Evolutionary conservation across 2,329 filamentous ascomycete genomes (phyloP).

Genomic region (Blumeria graminis): DNA sequence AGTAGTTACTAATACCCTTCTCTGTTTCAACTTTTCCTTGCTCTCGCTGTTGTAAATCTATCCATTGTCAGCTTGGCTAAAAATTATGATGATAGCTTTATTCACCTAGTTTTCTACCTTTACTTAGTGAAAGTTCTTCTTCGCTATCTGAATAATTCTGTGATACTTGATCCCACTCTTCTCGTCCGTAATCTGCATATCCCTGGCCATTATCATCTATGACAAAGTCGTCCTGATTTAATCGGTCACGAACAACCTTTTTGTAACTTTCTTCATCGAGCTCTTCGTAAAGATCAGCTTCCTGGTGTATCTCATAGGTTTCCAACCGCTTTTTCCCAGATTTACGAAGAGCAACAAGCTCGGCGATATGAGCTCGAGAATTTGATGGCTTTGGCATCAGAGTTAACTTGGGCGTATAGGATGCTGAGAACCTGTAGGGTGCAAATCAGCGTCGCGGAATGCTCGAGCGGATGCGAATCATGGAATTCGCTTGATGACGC

Average conservation of each 20-base stretch:
- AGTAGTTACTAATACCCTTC: slow-evolving; percentile 84
- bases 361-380: slow-evolving; percentile 32
- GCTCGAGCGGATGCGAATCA: not conserved
- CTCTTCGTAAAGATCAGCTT: slow-evolving; percentile 73
- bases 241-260: slow-evolving; percentile 67
- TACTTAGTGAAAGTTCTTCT: slow-evolving; percentile 30
- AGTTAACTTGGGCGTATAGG: slow-evolving; percentile 1
- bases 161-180: slow-evolving; percentile 56
- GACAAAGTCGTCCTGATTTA: slow-evolving; percentile 92
- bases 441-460: not conserved
- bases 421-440: not conserved
- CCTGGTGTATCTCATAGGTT: slow-evolving; percentile 66
- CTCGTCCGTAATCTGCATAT: slow-evolving; percentile 86
- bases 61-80: not conserved
- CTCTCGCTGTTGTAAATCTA: slow-evolving; percentile 69
- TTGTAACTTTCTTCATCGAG: slow-evolving; percentile 96
- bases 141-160: slow-evolving; percentile 55
- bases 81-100: not conserved
- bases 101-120: slow-evolving; percentile 20
- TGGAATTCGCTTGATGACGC: not conserved
- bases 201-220: slow-evolving; percentile 96
- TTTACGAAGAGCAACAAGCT: slow-evolving; percentile 62
- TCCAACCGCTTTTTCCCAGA: slow-evolving; percentile 81
- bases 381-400: slow-evolving; percentile 14
- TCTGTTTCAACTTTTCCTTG: slow-evolving; percentile 78